These are phyloP conservation scores for Cicer chorassanicum DNA, from an alignment of 306 rosid genomes.

Conservation along the genomic window DNA sequence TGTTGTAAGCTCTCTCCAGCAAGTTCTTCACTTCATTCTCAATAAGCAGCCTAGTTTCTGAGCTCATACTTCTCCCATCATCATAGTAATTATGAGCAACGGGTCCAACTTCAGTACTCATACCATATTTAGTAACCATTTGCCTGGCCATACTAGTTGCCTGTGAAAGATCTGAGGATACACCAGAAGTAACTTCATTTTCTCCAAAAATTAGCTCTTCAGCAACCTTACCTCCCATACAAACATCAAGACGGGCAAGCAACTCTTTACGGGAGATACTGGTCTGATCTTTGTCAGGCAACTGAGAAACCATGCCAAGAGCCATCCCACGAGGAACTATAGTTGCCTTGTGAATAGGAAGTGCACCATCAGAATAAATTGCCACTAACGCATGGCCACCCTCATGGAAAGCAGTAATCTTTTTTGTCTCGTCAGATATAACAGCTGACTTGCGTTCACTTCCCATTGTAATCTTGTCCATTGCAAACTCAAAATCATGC, in stretches of 20 bases:
- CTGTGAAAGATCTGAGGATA: slow-evolving; percentile 65
- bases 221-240: slow-evolving; percentile 94
- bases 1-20: slow-evolving; percentile 75
- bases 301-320: slow-evolving; percentile 88
- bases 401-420: slow-evolving; percentile 82
- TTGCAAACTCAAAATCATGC: slow-evolving; percentile 86
- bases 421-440: slow-evolving; percentile 74
- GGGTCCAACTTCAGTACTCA: slow-evolving; percentile 86
- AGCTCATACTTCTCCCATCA: slow-evolving; percentile 88
- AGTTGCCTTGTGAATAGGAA: slow-evolving; percentile 89
- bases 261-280: slow-evolving; percentile 73
- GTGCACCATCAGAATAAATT: slow-evolving; percentile 81
- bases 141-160: slow-evolving; percentile 85
- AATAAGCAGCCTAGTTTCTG: slow-evolving; percentile 88
- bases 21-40: slow-evolving; percentile 79
- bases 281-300: slow-evolving; percentile 80
- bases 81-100: slow-evolving; percentile 77
- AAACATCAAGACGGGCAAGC: slow-evolving; percentile 86
- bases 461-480: slow-evolving; percentile 94
- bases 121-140: slow-evolving; percentile 89
- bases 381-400: slow-evolving; percentile 97
- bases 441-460: slow-evolving; percentile 88
- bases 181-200: slow-evolving; percentile 84
- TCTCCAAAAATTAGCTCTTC: slow-evolving; percentile 93
- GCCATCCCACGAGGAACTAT: slow-evolving; percentile 90